Evolutionary conservation across 2,329 filamentous ascomycete species (phyloP).

Genomic region (Coleophoma crateriformis): DNA sequence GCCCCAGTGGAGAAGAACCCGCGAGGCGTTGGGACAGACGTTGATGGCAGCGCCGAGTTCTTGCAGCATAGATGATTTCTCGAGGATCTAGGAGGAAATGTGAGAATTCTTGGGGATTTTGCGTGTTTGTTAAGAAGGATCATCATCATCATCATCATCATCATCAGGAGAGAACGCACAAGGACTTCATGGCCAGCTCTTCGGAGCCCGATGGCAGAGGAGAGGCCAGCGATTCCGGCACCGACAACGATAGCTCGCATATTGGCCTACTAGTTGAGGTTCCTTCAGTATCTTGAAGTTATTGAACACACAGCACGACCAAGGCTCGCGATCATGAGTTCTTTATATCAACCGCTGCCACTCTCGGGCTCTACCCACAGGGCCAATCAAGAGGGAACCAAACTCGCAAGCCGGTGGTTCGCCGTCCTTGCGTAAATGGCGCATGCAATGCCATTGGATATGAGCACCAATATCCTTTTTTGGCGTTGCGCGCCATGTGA

Average conservation of each 20-base stretch:
- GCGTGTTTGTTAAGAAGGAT: not conserved
- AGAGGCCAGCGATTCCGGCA: not conserved
- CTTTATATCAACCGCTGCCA: too few relatives aligned
- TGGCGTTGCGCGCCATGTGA: too few relatives aligned
- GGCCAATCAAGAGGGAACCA: too few relatives aligned
- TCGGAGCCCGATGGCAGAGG: not conserved
- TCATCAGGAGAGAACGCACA: not conserved
- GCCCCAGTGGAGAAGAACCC: slow-evolving; percentile 25
- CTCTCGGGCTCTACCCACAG: too few relatives aligned
- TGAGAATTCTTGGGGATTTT: not conserved
- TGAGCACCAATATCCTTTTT: too few relatives aligned
- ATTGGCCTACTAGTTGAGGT: too few relatives aligned
- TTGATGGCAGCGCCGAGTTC: slow-evolving; percentile 35
- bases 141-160: not conserved
- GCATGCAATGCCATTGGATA: too few relatives aligned
- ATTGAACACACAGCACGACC: too few relatives aligned
- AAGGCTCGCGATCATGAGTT: too few relatives aligned
- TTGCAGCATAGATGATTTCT: slow-evolving; percentile 25
- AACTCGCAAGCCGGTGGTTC: too few relatives aligned
- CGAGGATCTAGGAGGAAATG: slow-evolving; percentile 9
- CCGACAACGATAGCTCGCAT: not conserved
- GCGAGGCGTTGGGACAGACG: slow-evolving; percentile 30
- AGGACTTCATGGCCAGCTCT: not conserved
- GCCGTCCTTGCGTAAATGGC: too few relatives aligned
- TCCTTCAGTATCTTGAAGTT: too few relatives aligned